phyloP scores from a whole-genome alignment of 108 stramenopile genomes.

The Skeletonema menzelii region DNA sequence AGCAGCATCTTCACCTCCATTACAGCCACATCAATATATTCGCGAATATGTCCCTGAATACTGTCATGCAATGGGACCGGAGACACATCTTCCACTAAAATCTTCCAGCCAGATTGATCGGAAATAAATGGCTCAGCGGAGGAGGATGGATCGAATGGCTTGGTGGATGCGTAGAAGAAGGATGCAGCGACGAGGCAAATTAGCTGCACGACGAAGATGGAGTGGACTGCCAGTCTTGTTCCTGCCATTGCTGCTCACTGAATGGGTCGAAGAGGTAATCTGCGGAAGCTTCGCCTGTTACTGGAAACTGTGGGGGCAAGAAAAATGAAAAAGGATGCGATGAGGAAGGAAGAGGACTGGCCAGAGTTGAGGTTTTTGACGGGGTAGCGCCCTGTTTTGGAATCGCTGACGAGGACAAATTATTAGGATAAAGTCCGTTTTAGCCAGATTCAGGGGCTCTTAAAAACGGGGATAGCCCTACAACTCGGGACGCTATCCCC shows the following conservation, averaged over 20 bases:
- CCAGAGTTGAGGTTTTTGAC: too few species aligned
- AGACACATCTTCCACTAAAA: conserved; percentile 27
- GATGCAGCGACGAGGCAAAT: conserved; percentile 22
- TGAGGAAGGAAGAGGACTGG: too few species aligned
- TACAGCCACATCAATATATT: not conserved
- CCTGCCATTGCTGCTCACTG: conserved; percentile 28
- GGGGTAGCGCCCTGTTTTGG: too few species aligned
- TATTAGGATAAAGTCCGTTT: too few species aligned
- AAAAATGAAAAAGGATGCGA: too few species aligned
- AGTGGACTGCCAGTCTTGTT: conserved; percentile 44
- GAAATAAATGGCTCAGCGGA: conserved; percentile 38
- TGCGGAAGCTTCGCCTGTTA: too few species aligned
- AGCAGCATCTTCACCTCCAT: conserved; percentile 4
- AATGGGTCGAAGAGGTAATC: too few species aligned
- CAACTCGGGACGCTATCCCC: too few species aligned
- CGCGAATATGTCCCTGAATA: not conserved
- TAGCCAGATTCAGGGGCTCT: too few species aligned
- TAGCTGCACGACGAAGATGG: conserved; percentile 33
- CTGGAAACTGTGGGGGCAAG: too few species aligned
- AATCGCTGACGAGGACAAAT: too few species aligned
- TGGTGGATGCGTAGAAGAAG: conserved; percentile 30
- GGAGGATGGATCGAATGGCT: not conserved
- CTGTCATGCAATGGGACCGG: conserved; percentile 7
- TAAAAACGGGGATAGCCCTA: too few species aligned
- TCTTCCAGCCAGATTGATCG: conserved; percentile 42